These are phyloP conservation scores for Nidula microcarpa DNA, from an alignment of 768 basidiomycete genomes.

Conservation along the genomic window DNA sequence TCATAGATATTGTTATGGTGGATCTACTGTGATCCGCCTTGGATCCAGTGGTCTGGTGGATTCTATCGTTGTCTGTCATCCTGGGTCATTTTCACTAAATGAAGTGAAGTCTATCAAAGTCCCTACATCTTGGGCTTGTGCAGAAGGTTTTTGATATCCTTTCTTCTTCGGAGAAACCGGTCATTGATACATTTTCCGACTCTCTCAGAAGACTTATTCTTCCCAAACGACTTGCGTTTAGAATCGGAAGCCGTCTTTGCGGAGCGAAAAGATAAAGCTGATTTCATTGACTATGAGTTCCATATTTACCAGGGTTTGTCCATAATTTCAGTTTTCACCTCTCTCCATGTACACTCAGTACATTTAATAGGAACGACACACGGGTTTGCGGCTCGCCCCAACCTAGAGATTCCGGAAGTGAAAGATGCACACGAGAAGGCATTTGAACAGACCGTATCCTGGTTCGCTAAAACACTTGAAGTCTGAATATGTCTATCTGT, in stretches of 20 bases:
- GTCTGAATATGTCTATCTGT: not conserved
- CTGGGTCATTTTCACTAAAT: conserved; percentile 26
- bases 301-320: conserved; percentile 37
- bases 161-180: not conserved
- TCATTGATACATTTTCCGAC: not conserved
- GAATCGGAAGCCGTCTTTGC: conserved; percentile 33
- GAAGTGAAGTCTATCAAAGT: conserved; percentile 32
- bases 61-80: conserved; percentile 39
- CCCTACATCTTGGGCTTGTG: conserved; percentile 35
- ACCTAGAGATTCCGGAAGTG: conserved; percentile 30
- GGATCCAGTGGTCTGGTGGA: conserved; percentile 30
- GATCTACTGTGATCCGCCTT: conserved; percentile 30
- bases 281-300: conserved; percentile 42
- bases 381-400: conserved; percentile 42
- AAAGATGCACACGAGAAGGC: conserved; percentile 39
- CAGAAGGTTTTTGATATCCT: conserved; percentile 28
- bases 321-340: not conserved
- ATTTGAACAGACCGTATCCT: conserved; percentile 35
- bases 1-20: conserved; percentile 41
- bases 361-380: conserved; percentile 34
- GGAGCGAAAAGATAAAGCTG: conserved; percentile 27
- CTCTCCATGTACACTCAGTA: not conserved
- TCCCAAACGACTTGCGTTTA: conserved; percentile 22
- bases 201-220: conserved; percentile 32
- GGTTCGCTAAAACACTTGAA: conserved; percentile 40